Percentiles rank a stretch among this genome's conserved stretches.
Conservation (phyloP, 345 rosid species). For the Lepidium didymum region DNA sequence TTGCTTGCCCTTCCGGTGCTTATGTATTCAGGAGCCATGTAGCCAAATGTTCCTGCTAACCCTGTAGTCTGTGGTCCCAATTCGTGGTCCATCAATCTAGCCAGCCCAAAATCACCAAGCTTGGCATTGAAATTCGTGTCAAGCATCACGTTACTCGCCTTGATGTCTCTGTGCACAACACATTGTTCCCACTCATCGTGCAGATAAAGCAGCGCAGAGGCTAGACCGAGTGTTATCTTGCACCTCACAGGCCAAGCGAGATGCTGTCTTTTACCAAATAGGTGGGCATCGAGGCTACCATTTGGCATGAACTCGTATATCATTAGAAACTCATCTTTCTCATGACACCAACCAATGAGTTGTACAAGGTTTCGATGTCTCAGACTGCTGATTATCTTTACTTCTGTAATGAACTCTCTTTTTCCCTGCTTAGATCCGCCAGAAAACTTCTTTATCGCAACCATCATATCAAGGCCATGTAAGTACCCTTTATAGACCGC, state of each 20-base stretch:
- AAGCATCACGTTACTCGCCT: conserved; percentile 57
- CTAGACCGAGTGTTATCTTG: conserved; percentile 41
- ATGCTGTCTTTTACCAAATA: conserved; percentile 32
- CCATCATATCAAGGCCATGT: conserved; percentile 12
- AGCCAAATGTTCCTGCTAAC: conserved; percentile 46
- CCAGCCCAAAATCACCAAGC: conserved; percentile 65
- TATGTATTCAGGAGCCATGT: conserved; percentile 50
- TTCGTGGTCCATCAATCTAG: conserved; percentile 45
- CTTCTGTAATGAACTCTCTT: conserved; percentile 46
- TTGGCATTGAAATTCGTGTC: conserved; percentile 51
- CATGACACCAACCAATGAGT: conserved; percentile 71
- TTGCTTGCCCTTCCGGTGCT: conserved; percentile 45
- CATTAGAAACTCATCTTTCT: conserved; percentile 48
- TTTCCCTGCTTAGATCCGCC: conserved; percentile 42
- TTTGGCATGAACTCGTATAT: conserved; percentile 71
- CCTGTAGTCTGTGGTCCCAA: conserved; percentile 37
- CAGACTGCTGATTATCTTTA: conserved; percentile 46
- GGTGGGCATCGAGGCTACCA: conserved; percentile 52
- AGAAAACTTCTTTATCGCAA: conserved; percentile 48
- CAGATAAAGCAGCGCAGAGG: conserved; percentile 47
- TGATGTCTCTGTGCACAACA: conserved; percentile 55
- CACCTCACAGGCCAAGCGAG: conserved; percentile 43
- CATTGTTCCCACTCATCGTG: conserved; percentile 67
- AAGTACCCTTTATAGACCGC: conserved; percentile 47
- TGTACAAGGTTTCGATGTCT: conserved; percentile 60